These are phyloP conservation scores for Venturia aucupariae DNA, from an alignment of 2,329 filamentous ascomycete species.

Conservation along the genomic window DNA sequence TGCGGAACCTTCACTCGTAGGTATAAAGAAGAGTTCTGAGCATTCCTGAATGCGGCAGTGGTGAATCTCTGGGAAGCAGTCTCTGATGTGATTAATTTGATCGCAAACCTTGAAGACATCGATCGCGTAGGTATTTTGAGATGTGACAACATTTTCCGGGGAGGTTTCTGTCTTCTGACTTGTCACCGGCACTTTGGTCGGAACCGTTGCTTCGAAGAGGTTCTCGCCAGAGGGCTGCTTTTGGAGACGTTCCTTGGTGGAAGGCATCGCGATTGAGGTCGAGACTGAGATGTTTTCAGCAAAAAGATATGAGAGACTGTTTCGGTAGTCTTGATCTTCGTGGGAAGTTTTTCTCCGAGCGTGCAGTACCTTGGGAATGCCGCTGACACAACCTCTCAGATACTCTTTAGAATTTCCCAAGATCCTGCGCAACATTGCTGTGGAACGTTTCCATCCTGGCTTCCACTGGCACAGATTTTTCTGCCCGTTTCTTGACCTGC, in stretches of 20 bases:
- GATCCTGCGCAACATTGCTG: background rate
- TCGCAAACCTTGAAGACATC: too few species aligned
- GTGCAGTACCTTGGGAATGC: background rate
- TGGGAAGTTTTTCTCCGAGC: background rate
- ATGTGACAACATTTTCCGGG: too few species aligned
- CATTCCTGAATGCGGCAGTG: background rate
- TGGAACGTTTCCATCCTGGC: too few species aligned
- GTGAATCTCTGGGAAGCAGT: too few species aligned
- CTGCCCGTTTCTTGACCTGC: background rate
- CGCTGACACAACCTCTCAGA: background rate
- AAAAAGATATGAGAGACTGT: background rate
- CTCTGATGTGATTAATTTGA: too few species aligned
- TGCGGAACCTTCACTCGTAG: background rate
- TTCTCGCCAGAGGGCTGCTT: background rate
- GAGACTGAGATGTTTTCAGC: background rate
- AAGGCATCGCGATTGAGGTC: background rate
- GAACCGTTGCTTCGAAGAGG: background rate
- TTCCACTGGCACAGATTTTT: background rate
- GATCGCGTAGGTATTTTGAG: too few species aligned
- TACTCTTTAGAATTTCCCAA: background rate
- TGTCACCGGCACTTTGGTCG: too few species aligned
- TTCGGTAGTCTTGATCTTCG: background rate
- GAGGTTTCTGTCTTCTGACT: too few species aligned
- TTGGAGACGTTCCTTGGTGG: background rate
- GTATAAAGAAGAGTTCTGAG: background rate